Evolutionary conservation across 805 yeast species (phyloP), one percentile per base, ranked within the genome.

Genomic region (Myxozyma geophila): DNA sequence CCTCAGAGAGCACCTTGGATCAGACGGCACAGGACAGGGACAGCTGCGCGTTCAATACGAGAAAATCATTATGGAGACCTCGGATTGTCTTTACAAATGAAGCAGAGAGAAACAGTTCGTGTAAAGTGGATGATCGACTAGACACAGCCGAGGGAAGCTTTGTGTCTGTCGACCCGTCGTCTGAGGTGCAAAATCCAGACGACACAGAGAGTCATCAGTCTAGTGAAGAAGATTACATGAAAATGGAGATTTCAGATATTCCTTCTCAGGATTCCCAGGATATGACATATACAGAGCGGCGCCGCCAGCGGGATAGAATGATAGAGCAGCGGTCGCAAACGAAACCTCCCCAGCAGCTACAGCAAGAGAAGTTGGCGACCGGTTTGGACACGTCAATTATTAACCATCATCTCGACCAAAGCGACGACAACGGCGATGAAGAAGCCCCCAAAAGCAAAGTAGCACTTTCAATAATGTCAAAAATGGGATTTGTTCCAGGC

Each of bases 401-500:
- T 12, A 17, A 7, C 9, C 35, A 5, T 7, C 8, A 5, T 7
- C 8, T 36, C 10, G 46, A 23, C 7, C 35, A 35, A 15, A 44
- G n/a, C 21, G 54, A 48, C 13, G 47, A 37, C 8, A 63, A 50
- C 15, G 49, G 39, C n/a, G 63, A 60, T 5, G 66, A 66, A 35
- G 69, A 55, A 12, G 71, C 63, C 23, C 72, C 72, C 5, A 78
- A 39, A 47, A 28, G 53, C 15, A 60, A 41, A 21, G 47, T 58
- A 7, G 70, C 68, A 13, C 74, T 83, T 28, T 68, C 77, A 6
- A 83, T 85, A 65, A 84, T 85, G 88, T 76, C 78, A 67, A 81
- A 78, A 67, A 85, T 85, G 88, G 89, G 88, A 0, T 85, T 78
- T 70, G 78, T 75, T 59, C 70, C 79, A 2, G 87, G 87, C 19